Base-by-base conservation (phyloP, 2,329 filamentous ascomycete species). In the Paraphoma sp. region DNA sequence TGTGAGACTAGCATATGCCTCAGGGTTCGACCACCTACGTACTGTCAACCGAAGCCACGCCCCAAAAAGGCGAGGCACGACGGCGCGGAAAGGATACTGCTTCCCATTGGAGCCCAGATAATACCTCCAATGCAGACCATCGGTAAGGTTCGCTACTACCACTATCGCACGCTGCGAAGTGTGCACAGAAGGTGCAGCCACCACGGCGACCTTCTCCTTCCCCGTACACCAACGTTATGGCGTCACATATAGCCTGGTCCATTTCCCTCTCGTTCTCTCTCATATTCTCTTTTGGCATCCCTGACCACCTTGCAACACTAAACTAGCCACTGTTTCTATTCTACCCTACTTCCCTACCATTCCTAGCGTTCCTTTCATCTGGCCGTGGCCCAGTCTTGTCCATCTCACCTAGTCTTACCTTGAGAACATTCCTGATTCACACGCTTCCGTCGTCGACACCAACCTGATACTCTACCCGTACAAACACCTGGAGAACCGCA, bases 401-500 rank as follows among this genome's bases (percentile, higher is more conserved):
- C 11, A 14, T 29, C 48, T 41, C 38, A 42, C 54, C 42, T 56
- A 56, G 50, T 54, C 63, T 59, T 58, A 62, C 31, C 53, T 57
- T 54, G 56, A 59, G 54, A 62, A 60, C 51, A 23, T 45, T n/a
- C n/a, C 36, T 68, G 68, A 67, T 62, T 67, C 53, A 55, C 41
- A 62, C 67, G 67, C 64, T 60, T 67, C 59, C 65, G 43, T 63
- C 60, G 10, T 63, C 60, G 10, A 59, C 48, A 42, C 41, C 45
- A 48, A 42, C 31, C 30, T 56, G 42, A 54, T 52, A 17, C 54
- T 49, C 60, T 60, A 58, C 61, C 54, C 33, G 62, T 60, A 57
- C 53, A 55, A 54, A 45, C 44, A 47, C 53, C 55, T 47, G 45
- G 43, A 55, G 51, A 53, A 42, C 55, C 45, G 43, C 58, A 59